A percentile compares a stretch with the other conserved stretches of the same genome.
Conservation (phyloP, 257 asterid species). For the Rehmannia glutinosa region DNA sequence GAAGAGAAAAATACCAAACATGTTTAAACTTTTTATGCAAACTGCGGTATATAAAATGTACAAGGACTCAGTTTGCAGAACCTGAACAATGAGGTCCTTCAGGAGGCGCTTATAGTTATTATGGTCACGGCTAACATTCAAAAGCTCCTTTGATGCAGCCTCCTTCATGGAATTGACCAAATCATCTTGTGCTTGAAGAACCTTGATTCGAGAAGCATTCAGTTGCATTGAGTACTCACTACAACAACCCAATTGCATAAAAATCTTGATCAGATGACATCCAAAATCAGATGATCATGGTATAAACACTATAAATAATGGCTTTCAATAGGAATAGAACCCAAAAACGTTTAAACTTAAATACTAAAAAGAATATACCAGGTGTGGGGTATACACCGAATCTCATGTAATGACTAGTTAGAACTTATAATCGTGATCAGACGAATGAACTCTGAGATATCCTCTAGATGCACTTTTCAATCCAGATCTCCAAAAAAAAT, state of each 20-base stretch:
- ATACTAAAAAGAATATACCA: background rate
- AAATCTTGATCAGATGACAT: slow-evolving; percentile 14
- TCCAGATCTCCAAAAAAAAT: background rate
- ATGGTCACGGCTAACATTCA: slow-evolving; percentile 55
- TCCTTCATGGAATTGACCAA: slow-evolving; percentile 66
- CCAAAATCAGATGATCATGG: background rate
- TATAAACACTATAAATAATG: background rate
- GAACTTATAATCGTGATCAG: background rate
- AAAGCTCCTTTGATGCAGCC: slow-evolving; percentile 59
- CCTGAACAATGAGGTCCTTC: slow-evolving; percentile 87
- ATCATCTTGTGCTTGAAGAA: slow-evolving; percentile 86
- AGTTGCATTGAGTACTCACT: slow-evolving; percentile 90
- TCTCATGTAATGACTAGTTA: no score
- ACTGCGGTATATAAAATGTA: background rate
- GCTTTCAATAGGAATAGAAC: no score
- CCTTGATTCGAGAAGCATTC: slow-evolving; percentile 79
- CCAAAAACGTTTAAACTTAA: background rate
- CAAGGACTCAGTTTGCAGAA: slow-evolving; percentile 15
- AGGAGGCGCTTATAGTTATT: slow-evolving; percentile 53
- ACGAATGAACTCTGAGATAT: background rate
- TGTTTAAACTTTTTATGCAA: background rate
- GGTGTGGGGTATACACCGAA: background rate
- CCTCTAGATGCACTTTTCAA: background rate
- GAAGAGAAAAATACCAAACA: background rate
- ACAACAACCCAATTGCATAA: slow-evolving; percentile 20